These are phyloP conservation scores for Fusarium sp. DNA, from an alignment of 2,329 filamentous ascomycete genomes.

Conservation along the genomic window DNA sequence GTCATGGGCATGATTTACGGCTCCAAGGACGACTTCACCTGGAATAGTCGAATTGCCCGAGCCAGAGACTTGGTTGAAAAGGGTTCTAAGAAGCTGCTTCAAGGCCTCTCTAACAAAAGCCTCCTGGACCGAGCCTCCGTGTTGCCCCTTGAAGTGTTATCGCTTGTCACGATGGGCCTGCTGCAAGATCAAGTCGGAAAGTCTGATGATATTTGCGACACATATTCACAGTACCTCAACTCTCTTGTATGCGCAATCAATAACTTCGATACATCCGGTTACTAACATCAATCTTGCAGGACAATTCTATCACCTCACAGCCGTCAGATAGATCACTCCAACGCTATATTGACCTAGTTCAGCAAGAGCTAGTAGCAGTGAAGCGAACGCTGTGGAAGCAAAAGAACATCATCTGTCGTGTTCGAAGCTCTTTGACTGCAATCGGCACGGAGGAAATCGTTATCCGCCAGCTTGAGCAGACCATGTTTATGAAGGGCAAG, in stretches of 20 bases:
- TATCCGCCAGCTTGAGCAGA: constrained; percentile 18
- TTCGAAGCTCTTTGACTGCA: constrained; percentile 40
- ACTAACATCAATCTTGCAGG: constrained; percentile 44
- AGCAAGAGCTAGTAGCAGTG: constrained; percentile 56
- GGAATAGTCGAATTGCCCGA: constrained; percentile 47
- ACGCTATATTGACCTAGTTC: constrained; percentile 54
- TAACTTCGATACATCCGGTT: background rate
- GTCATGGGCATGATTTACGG: constrained; percentile 52
- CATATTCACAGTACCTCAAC: constrained; percentile 57
- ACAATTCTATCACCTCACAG: constrained; percentile 55
- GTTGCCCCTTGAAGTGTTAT: constrained; percentile 57
- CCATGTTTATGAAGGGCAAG: constrained; percentile 10
- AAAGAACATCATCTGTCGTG: constrained; percentile 44
- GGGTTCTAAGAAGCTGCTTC: constrained; percentile 54
- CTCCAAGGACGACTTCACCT: constrained; percentile 34
- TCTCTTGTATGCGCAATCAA: constrained; percentile 49
- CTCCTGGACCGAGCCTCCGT: constrained; percentile 54
- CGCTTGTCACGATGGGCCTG: constrained; percentile 54
- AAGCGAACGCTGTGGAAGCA: constrained; percentile 51
- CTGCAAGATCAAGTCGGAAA: constrained; percentile 54
- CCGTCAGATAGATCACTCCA: constrained; percentile 56
- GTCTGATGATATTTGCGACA: constrained; percentile 54
- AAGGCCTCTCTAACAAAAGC: constrained; percentile 45
- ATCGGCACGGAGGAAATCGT: constrained; percentile 31
- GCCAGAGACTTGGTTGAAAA: constrained; percentile 47